phyloP scores from a whole-genome alignment of 2,329 filamentous ascomycete species.

The Trichoderma semiorbis region DNA sequence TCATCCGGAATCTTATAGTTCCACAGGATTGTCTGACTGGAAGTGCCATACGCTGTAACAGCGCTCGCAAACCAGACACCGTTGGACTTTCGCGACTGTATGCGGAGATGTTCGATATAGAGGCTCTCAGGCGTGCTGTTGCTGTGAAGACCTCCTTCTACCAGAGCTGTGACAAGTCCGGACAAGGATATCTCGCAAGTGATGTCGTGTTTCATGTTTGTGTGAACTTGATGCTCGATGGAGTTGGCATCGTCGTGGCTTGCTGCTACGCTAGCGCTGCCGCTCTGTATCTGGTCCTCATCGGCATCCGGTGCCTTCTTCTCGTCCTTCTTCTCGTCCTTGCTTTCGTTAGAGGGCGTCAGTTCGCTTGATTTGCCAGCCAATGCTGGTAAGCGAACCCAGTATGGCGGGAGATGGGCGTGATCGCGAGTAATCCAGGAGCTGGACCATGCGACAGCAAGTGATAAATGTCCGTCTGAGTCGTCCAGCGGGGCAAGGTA shows the following conservation, averaged over 20 bases:
- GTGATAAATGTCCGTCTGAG: constrained; percentile 57
- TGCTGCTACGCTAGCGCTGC: background rate
- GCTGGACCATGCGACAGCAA: constrained; percentile 54
- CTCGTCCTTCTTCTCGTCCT: background rate
- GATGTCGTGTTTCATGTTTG: constrained; percentile 33
- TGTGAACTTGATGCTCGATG: constrained; percentile 30
- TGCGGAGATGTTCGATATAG: constrained; percentile 46
- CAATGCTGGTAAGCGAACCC: constrained; percentile 48
- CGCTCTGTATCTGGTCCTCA: constrained; percentile 5
- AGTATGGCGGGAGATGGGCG: constrained; percentile 56
- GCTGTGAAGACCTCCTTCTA: constrained; percentile 33
- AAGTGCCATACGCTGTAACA: constrained; percentile 53
- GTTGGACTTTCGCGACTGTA: constrained; percentile 32
- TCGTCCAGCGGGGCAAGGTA: constrained; percentile 55
- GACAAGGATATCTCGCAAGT: constrained; percentile 48
- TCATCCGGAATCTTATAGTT: constrained; percentile 56
- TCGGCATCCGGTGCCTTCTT: constrained; percentile 5
- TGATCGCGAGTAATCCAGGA: constrained; percentile 52
- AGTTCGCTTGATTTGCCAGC: background rate
- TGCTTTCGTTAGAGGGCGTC: background rate
- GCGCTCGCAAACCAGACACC: constrained; percentile 57
- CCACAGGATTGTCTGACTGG: constrained; percentile 56
- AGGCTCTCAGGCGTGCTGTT: constrained; percentile 36
- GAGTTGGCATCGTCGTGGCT: constrained; percentile 32
- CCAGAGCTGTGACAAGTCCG: constrained; percentile 45